phyloP scores from a whole-genome alignment of 208 protist species.

The Zelonia costaricensis region DNA sequence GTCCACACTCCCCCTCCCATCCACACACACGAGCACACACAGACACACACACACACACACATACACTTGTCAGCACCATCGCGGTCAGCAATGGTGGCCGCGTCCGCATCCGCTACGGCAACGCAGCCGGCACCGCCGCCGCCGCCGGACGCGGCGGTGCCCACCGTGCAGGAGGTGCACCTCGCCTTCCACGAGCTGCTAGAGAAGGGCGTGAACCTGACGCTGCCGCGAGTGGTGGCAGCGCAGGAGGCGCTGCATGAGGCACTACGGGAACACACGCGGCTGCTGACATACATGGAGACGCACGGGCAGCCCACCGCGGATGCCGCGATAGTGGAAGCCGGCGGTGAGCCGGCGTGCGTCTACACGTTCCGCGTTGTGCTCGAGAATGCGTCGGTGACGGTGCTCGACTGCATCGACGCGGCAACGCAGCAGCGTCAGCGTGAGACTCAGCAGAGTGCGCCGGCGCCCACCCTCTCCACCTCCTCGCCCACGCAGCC shows the following conservation, averaged over 20 bases:
- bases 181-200: constrained; percentile 18
- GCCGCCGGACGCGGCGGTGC: constrained; percentile 2
- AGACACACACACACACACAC: too few relatives aligned
- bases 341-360: constrained; percentile 5
- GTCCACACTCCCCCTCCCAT: too few relatives aligned
- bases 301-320: constrained; percentile 19
- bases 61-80: not conserved
- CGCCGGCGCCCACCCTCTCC: not conserved
- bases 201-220: constrained; percentile 2
- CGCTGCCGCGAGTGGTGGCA: constrained; percentile 8
- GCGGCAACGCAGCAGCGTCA: constrained; percentile 1
- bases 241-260: constrained; percentile 21
- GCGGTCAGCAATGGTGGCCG: not conserved
- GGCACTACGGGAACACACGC: constrained; percentile 35
- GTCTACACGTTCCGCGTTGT: constrained; percentile 19
- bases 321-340: not conserved
- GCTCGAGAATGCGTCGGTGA: constrained; percentile 7
- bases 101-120: not conserved
- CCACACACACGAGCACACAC: too few relatives aligned
- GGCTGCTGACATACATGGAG: constrained; percentile 25
- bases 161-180: constrained; percentile 31
- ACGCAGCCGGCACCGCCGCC: not conserved
- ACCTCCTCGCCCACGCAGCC: too few relatives aligned
- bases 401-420: constrained; percentile 12
- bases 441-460: not conserved